phyloP scores from a whole-genome alignment of 176 grass and related monocot genomes.

The Aegilops tauschii region DNA sequence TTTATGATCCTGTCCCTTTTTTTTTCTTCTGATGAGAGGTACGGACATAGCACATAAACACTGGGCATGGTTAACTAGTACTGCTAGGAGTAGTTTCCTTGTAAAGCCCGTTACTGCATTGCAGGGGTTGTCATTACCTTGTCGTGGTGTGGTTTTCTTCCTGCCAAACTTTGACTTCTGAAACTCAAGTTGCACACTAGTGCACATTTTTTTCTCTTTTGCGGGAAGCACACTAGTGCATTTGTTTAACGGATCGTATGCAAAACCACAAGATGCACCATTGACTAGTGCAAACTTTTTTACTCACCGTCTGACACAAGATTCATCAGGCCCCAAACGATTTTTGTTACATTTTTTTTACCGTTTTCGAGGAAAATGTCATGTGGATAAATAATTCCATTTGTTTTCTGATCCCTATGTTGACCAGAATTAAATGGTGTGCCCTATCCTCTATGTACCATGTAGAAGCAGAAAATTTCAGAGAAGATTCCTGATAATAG shows the following conservation, averaged over 20 bases:
- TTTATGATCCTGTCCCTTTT: neutral
- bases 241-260: slow-evolving; percentile 3
- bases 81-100: neutral
- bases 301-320: slow-evolving; percentile 11
- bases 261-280: slow-evolving; percentile 4
- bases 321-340: neutral
- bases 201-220: neutral
- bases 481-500: slow-evolving; percentile 7
- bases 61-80: too few species aligned
- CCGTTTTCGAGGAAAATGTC: neutral
- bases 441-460: neutral
- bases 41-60: neutral
- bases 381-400: neutral
- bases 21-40: neutral
- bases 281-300: slow-evolving; percentile 5
- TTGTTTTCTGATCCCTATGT: neutral
- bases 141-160: neutral
- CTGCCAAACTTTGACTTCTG: slow-evolving; percentile 29
- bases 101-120: neutral
- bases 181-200: slow-evolving; percentile 12
- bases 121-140: neutral
- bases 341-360: neutral
- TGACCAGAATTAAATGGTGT: slow-evolving; percentile 3
- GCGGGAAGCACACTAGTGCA: neutral
- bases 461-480: neutral